Evolutionary conservation across 257 asterid genomes (phyloP).

Genomic region (Salvia splendens): DNA sequence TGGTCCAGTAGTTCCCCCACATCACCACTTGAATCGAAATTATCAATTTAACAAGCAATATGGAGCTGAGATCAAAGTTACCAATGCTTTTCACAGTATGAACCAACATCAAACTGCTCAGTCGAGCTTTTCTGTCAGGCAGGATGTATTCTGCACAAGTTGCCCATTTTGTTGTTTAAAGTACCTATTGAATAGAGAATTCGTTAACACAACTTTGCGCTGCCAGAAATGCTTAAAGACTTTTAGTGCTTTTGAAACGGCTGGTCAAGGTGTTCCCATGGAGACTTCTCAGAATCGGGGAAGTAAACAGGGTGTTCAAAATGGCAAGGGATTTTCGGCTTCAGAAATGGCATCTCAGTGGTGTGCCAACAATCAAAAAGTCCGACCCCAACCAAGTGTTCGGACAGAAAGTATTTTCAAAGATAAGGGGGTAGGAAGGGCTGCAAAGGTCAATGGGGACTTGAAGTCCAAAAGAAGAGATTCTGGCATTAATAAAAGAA

Average conservation of each 20-base stretch:
- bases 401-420: constrained; percentile 33
- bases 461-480: constrained; percentile 30
- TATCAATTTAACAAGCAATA: constrained; percentile 41
- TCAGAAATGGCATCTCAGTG: constrained; percentile 35
- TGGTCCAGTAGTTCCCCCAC: constrained; percentile 45
- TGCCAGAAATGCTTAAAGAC: constrained; percentile 53
- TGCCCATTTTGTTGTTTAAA: constrained; percentile 60
- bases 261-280: constrained; percentile 42
- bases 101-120: constrained; percentile 44
- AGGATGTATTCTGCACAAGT: constrained; percentile 51
- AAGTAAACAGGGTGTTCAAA: constrained; percentile 30
- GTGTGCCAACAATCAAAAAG: constrained; percentile 34
- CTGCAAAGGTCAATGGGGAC: constrained; percentile 32
- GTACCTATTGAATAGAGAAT: constrained; percentile 43
- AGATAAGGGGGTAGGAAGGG: constrained; percentile 33
- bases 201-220: constrained; percentile 37
- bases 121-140: constrained; percentile 37
- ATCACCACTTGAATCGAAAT: constrained; percentile 40
- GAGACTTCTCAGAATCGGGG: constrained; percentile 39
- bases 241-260: constrained; percentile 45
- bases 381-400: constrained; percentile 37
- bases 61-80: constrained; percentile 34
- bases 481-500: constrained; percentile 37
- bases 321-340: constrained; percentile 36
- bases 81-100: constrained; percentile 42